Percentiles rank a stretch among this genome's conserved stretches.
Evolutionary conservation across 2,329 filamentous ascomycete genomes (phyloP).

Genomic region (Magnaporthiopsis incrustans): DNA sequence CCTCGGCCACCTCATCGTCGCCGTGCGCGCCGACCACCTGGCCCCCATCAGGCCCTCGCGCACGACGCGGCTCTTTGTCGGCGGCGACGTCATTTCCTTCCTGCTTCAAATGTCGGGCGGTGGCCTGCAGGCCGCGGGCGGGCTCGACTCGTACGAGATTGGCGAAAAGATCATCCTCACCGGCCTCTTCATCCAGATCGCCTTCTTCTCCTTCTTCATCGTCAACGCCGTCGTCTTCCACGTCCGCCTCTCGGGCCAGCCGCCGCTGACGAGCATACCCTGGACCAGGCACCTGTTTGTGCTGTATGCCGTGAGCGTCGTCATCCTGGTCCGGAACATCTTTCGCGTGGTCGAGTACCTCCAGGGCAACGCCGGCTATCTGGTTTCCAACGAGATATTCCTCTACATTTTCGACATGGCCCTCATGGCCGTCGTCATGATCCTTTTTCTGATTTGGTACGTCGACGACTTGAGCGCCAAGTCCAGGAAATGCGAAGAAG

Average conservation of each 20-base stretch:
- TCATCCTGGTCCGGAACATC: conserved; percentile 29
- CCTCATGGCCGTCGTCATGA: conserved; percentile 17
- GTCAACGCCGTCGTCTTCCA: conserved; percentile 41
- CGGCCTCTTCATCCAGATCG: conserved; percentile 48
- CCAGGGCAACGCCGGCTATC: conserved; percentile 20
- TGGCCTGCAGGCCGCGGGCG: conserved; percentile 20
- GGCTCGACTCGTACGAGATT: conserved; percentile 18
- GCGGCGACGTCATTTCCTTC: conserved; percentile 45
- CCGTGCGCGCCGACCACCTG: conserved; percentile 23
- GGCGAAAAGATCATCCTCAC: conserved; percentile 46
- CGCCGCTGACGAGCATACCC: conserved; percentile 14
- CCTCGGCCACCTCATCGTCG: conserved; percentile 33
- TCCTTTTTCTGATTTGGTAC: conserved; percentile 13
- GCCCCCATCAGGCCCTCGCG: conserved; percentile 27
- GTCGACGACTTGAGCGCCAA: neutral
- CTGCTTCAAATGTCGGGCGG: conserved; percentile 38
- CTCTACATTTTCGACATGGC: conserved; percentile 25
- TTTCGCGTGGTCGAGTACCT: conserved; percentile 31
- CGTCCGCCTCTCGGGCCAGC: conserved; percentile 11
- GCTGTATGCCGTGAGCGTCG: conserved; percentile 14
- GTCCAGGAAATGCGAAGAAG: too few relatives aligned
- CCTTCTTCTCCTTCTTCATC: conserved; percentile 49
- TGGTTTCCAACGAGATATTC: conserved; percentile 20
- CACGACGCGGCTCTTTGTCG: conserved; percentile 47
- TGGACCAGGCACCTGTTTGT: conserved; percentile 18